phyloP scores from a whole-genome alignment of 495 filamentous ascomycete species.

The Penicillium mononematosum region DNA sequence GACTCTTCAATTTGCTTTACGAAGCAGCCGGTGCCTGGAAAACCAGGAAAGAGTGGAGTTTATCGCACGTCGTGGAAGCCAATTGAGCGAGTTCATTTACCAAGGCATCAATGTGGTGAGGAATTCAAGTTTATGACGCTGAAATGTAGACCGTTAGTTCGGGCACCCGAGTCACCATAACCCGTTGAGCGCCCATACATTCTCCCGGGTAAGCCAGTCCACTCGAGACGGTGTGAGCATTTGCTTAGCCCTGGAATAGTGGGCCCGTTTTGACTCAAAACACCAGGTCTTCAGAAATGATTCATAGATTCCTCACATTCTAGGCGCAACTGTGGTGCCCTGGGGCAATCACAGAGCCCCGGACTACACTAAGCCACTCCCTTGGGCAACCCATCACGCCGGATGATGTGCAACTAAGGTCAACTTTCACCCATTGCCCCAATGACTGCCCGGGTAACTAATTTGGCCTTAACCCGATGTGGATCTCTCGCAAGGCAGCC shows the following conservation, averaged over 20 bases:
- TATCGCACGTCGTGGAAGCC: constrained; percentile 10
- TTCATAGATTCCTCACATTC: constrained; percentile 17
- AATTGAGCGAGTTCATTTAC: constrained; percentile 4
- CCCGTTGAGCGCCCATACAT: constrained; percentile 9
- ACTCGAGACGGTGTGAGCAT: constrained; percentile 18
- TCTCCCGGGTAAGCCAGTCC: constrained; percentile 12
- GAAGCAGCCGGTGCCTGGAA: constrained; percentile 16
- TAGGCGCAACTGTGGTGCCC: constrained; percentile 11
- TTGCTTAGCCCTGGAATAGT: constrained; percentile 16
- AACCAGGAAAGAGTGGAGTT: constrained; percentile 8
- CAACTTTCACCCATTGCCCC: constrained; percentile 9
- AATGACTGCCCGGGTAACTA: constrained; percentile 11
- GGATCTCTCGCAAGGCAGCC: constrained; percentile 14
- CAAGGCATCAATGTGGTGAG: constrained; percentile 22
- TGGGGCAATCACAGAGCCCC: constrained; percentile 13
- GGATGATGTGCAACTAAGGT: constrained; percentile 9
- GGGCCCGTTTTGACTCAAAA: constrained; percentile 12
- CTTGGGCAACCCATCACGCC: constrained; percentile 8
- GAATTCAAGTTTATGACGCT: constrained; percentile 7
- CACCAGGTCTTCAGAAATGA: constrained; percentile 8
- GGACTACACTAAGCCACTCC: constrained; percentile 17
- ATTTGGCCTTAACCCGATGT: constrained; percentile 16
- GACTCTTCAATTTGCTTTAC: constrained; percentile 21
- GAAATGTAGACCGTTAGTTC: constrained; percentile 22
- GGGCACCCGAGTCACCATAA: constrained; percentile 3